A percentile compares a stretch with the other conserved stretches of the same genome.
These are phyloP conservation scores for Cystofilobasidium bisporidii DNA, from an alignment of 768 basidiomycete species.

Conservation along the genomic window DNA sequence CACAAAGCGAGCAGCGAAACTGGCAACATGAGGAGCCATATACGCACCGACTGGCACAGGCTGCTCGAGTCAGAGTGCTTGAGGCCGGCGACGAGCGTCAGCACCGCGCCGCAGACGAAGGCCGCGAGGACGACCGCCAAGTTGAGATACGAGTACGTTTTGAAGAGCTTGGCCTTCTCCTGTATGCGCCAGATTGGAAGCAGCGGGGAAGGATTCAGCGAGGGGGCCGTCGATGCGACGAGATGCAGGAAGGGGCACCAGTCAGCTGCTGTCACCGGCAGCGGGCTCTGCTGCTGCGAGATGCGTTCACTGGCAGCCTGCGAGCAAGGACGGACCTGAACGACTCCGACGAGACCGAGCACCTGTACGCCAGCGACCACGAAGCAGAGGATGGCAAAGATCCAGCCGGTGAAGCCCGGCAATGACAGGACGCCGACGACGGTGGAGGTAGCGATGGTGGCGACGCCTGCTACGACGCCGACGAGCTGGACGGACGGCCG, in stretches of 20 bases:
- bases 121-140: conserved; percentile 48
- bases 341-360: conserved; percentile 76
- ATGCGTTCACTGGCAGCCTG: no score
- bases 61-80: conserved; percentile 62
- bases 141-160: conserved; percentile 46
- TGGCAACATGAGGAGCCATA: neutral
- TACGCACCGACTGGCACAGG: conserved; percentile 46
- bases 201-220: no score
- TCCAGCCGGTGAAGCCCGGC: conserved; percentile 61
- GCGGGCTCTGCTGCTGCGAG: neutral
- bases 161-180: conserved; percentile 40
- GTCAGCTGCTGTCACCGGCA: neutral
- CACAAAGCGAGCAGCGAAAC: neutral
- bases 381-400: conserved; percentile 70
- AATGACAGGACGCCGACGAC: conserved; percentile 74
- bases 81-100: conserved; percentile 69
- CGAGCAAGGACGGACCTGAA: conserved; percentile 52
- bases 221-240: no score
- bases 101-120: conserved; percentile 68
- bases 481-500: conserved; percentile 29
- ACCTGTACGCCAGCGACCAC: conserved; percentile 65
- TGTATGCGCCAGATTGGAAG: conserved; percentile 11
- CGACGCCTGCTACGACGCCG: conserved; percentile 34
- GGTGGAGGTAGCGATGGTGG: conserved; percentile 40
- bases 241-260: no score